phyloP scores from a whole-genome alignment of 768 basidiomycete genomes.

The Tephrocybe sp. region DNA sequence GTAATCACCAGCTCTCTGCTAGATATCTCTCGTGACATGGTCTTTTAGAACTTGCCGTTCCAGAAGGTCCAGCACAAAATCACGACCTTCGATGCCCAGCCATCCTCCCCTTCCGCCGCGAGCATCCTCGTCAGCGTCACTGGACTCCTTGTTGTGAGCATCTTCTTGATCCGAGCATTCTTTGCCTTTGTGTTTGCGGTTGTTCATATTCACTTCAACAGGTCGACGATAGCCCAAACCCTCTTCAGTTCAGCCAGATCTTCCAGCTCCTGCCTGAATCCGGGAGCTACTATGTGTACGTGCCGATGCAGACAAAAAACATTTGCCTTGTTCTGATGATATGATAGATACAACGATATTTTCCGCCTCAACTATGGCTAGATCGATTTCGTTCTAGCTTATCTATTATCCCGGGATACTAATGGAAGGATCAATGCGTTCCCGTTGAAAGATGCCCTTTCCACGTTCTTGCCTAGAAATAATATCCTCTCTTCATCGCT shows the following conservation, averaged over 20 bases:
- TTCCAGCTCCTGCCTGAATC: conserved; percentile 89
- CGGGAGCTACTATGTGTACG: conserved; percentile 81
- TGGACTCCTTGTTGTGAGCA: conserved; percentile 71
- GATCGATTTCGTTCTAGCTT: conserved; percentile 7
- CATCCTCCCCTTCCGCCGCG: conserved; percentile 56
- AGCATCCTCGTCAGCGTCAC: conserved; percentile 83
- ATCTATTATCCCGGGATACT: not conserved
- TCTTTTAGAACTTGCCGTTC: conserved; percentile 70
- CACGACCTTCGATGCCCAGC: conserved; percentile 85
- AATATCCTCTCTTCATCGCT: conserved; percentile 8
- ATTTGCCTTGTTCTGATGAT: not conserved
- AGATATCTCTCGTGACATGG: not conserved
- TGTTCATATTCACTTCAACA: conserved; percentile 25
- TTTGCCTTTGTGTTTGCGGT: too few relatives aligned
- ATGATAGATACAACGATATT: conserved; percentile 74
- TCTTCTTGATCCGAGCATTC: too few relatives aligned
- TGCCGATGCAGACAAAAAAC: conserved; percentile 9
- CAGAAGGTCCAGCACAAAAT: conserved; percentile 77
- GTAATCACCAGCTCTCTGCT: not conserved
- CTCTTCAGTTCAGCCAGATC: conserved; percentile 88
- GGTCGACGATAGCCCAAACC: conserved; percentile 79
- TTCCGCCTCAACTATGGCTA: conserved; percentile 85
- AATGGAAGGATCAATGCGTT: conserved; percentile 1
- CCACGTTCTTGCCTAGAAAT: conserved; percentile 5
- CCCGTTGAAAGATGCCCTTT: not conserved